Conservation (phyloP, 345 rosid species). For the Eucalyptus tenuipes region DNA sequence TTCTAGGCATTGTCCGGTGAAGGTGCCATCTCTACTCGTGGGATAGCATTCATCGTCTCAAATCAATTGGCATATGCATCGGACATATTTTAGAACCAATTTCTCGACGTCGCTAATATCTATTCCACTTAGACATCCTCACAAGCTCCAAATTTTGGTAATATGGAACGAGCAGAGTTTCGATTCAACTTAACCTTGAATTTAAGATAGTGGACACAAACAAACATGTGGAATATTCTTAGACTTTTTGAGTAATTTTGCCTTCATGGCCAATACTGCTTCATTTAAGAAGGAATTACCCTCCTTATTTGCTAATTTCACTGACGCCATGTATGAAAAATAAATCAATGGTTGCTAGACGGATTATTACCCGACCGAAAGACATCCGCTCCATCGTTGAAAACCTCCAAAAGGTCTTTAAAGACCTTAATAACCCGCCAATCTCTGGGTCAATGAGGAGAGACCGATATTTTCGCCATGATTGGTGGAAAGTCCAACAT, state of each 20-base stretch:
- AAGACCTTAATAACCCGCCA: background rate
- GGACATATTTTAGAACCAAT: background rate
- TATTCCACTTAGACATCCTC: background rate
- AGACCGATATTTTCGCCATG: background rate
- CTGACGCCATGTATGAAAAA: background rate
- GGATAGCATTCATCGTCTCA: background rate
- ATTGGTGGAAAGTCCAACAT: background rate
- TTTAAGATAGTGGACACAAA: background rate
- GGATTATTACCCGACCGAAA: background rate
- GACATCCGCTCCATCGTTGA: background rate
- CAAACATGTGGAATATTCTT: background rate
- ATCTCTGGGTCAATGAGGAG: background rate
- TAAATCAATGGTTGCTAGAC: background rate
- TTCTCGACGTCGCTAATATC: background rate
- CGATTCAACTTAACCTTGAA: background rate
- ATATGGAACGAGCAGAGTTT: background rate
- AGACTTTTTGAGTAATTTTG: background rate
- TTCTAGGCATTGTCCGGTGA: background rate
- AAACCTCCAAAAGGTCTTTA: background rate
- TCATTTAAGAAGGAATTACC: background rate
- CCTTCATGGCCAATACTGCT: background rate
- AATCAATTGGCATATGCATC: background rate
- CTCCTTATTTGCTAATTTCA: background rate
- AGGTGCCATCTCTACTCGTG: background rate
- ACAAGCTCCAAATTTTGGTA: background rate